Evolutionary conservation across 208 protist species (phyloP), one percentile per base, ranked within the genome.

Genomic region (Leishmania braziliensis): DNA sequence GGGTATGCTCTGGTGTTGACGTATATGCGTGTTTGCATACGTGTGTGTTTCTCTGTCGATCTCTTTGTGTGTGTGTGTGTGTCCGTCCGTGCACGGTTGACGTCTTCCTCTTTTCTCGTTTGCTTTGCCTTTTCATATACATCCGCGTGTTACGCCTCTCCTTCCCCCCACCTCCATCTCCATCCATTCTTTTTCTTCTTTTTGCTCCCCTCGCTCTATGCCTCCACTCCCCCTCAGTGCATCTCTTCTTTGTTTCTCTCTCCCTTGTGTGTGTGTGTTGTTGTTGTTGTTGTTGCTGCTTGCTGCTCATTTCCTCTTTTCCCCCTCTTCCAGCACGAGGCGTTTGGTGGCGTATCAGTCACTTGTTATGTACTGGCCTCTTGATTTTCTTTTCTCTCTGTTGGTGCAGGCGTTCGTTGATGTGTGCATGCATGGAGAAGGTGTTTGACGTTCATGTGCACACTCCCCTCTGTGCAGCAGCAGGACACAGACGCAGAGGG

Each of bases 11-110:
- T 60, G 26, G 8, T 23, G 9, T 62, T 8, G 33, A 36, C 72
- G 29, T 58, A 75, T 75, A 23, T 23, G 70, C 69, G 36, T 48
- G 43, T 29, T 2, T 56, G 65, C 54, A 26, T 26, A 39, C 53
- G 26, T 68, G 8, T 51, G 14, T 29, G 4, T 62, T 2, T 71
- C 5, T 66, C 5, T 76, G n/a, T 71, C 20, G 29, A 58, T 54
- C 8, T 85, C n/a, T 71, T 9, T 71, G 23, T 77, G 36, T 56
- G 16, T 78, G 39, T 75, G 51, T 85, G 43, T 71, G 29, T 82
- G 46, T 43, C 14, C 26, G 43, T 60, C 18, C 48, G 0, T 51
- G 29, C n/a, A 73, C 12, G 46, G 9, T 16, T 53, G 9, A 51
- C 71, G 74, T 72, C 33, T 80, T 69, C 50, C 56, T 18, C 78